Conservation (phyloP, 768 basidiomycete genomes). For the Myochromella boudieri region DNA sequence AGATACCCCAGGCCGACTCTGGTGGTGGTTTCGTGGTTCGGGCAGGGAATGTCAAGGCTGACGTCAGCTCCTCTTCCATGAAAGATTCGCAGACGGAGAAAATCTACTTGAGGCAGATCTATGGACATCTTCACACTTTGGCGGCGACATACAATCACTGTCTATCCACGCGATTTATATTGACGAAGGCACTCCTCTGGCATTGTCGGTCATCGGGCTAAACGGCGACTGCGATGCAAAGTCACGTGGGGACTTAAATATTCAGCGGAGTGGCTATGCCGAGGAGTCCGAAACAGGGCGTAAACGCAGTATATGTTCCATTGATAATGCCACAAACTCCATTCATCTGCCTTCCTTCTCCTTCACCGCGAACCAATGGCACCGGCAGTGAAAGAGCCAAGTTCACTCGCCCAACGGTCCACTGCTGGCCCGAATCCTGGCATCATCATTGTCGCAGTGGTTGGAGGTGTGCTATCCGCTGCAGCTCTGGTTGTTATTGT, state of each 20-base stretch:
- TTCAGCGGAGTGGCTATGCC: conserved; percentile 14
- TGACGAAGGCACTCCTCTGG: too few species aligned
- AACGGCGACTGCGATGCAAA: not conserved
- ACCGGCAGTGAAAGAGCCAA: not conserved
- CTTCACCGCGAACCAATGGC: not conserved
- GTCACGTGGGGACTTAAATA: conserved; percentile 6
- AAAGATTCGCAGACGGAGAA: too few species aligned
- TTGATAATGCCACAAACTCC: not conserved
- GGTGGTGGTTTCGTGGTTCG: not conserved
- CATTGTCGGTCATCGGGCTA: not conserved
- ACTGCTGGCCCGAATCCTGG: not conserved
- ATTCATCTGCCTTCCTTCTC: not conserved
- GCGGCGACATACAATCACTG: too few species aligned
- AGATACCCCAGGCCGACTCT: too few species aligned
- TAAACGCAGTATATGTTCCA: not conserved
- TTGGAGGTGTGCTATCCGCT: not conserved
- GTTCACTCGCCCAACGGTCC: not conserved
- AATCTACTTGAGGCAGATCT: too few species aligned
- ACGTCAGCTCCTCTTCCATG: conserved; percentile 6
- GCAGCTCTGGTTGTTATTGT: not conserved
- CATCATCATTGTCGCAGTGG: not conserved
- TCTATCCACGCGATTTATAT: too few species aligned
- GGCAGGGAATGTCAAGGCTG: not conserved
- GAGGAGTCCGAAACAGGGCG: not conserved
- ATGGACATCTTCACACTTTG: too few species aligned